These are phyloP conservation scores for Pyrenopolyporus hunteri DNA, from an alignment of 495 filamentous ascomycete species.

Conservation along the genomic window DNA sequence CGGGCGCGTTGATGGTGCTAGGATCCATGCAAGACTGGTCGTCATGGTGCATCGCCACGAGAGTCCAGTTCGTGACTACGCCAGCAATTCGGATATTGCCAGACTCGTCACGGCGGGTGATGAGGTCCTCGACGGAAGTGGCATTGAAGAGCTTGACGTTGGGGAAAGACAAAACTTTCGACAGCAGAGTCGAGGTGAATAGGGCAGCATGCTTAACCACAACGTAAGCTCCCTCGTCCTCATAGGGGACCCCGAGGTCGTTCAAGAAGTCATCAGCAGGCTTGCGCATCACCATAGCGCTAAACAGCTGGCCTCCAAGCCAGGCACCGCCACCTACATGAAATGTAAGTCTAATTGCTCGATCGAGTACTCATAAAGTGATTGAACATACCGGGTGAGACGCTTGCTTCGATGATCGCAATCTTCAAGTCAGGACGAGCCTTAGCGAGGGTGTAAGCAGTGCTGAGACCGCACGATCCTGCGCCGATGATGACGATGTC, in stretches of 20 bases:
- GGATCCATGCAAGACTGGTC: conserved; percentile 95
- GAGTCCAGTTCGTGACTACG: conserved; percentile 93
- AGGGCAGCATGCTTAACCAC: conserved; percentile 93
- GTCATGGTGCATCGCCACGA: conserved; percentile 88
- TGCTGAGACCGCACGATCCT: conserved; percentile 82
- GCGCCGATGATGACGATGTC: conserved; percentile 92
- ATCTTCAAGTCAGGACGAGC: conserved; percentile 89
- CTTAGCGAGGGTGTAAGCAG: conserved; percentile 83
- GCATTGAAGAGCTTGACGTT: conserved; percentile 97
- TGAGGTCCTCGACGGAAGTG: conserved; percentile 87
- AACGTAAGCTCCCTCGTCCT: conserved; percentile 84
- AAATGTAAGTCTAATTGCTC: conserved; percentile 33
- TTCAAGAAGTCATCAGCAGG: conserved; percentile 82
- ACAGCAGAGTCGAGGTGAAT: conserved; percentile 85
- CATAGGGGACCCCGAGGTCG: conserved; percentile 82
- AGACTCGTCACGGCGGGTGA: conserved; percentile 65
- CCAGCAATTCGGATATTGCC: conserved; percentile 74
- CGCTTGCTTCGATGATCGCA: conserved; percentile 85
- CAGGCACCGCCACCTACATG: conserved; percentile 77
- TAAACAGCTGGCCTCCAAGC: conserved; percentile 92
- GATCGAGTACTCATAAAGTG: conserved; percentile 35
- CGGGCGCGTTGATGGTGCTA: conserved; percentile 89
- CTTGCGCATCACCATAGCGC: conserved; percentile 92
- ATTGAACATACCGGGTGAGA: conserved; percentile 65
- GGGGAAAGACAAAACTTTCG: conserved; percentile 77